These are phyloP conservation scores for Cadophora malorum DNA, from an alignment of 2,329 filamentous ascomycete species.

Conservation along the genomic window DNA sequence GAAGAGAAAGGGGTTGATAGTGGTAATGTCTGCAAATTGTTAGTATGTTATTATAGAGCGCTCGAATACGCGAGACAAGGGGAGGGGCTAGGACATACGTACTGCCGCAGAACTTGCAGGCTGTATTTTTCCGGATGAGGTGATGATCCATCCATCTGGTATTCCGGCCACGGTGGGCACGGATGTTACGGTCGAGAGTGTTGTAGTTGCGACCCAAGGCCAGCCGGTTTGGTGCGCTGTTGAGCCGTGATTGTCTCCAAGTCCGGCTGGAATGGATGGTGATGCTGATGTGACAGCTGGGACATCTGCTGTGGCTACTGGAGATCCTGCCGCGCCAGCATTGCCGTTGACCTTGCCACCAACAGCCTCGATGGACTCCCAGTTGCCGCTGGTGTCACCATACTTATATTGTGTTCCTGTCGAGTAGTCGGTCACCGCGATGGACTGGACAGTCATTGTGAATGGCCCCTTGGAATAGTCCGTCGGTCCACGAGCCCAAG, in stretches of 20 bases:
- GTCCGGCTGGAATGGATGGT: conserved; percentile 72
- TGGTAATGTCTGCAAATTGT: conserved; percentile 50
- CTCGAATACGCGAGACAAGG: conserved; percentile 26
- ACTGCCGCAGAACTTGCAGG: conserved; percentile 72
- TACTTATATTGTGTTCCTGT: conserved; percentile 88
- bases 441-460: conserved; percentile 79
- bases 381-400: conserved; percentile 76
- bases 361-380: conserved; percentile 82
- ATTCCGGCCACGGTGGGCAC: conserved; percentile 57
- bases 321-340: conserved; percentile 48
- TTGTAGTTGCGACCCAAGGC: conserved; percentile 69
- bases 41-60: conserved; percentile 26
- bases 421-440: conserved; percentile 88
- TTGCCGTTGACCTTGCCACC: conserved; percentile 79
- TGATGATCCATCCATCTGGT: conserved; percentile 83
- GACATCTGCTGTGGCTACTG: conserved; percentile 60
- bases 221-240: conserved; percentile 65
- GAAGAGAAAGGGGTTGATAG: conserved; percentile 58
- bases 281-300: conserved; percentile 67
- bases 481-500: conserved; percentile 86
- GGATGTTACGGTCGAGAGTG: conserved; percentile 53
- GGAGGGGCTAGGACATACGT: conserved; percentile 57
- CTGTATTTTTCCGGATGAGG: conserved; percentile 78
- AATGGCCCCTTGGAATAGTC: conserved; percentile 86
- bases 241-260: conserved; percentile 62